Base-by-base conservation (phyloP, 768 basidiomycete species). In the Cystoderma amianthinum region DNA sequence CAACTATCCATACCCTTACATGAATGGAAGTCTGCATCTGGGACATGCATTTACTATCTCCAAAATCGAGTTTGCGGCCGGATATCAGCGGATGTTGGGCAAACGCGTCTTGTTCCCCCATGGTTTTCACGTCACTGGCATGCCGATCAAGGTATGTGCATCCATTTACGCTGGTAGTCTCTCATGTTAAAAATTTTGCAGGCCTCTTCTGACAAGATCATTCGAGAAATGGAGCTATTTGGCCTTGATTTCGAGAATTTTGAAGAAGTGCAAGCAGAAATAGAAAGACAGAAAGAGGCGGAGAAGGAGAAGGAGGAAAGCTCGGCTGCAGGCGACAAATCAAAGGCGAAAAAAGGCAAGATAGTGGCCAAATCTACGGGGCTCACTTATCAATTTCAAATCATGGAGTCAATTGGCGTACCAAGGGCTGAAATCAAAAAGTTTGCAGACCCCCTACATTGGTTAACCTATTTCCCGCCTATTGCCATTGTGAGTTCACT, bases 1-100 rank as follows among this genome's bases (percentile, higher is more conserved):
- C 41, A 96, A 82, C 65, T 95, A 86, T 62, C 94, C 94, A 39
- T 96, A 72, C 65, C 89, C 92, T 1, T 99, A 99, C 73, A 98
- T 97, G 92, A 99, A 99, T 55, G 96, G 96, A 34, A 89, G 86
- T 51, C 71, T 98, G 51, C 96, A 99, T 63, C 73, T 98, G 18
- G 96, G 96, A 17, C 96, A 99, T 64, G 95, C 87, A 1, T 99
- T 99, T 66, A 94, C 93, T 30, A 90, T 98, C 64, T 92, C 90
- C 42, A 99, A 99, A 68, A 84, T 98, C 59, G 96, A 99, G 59
- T 99, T 98, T 53, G 80, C 82, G 1, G 86, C 95, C 24, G 96
- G 96, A 20, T 98, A 88, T 63, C 83, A 99, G 64, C 74, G 95
- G 32, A 82, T 99, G 86, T 59, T 93, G 48, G 95, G 96, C 39